These are phyloP conservation scores for Paramecium octaurelia DNA, from an alignment of 73 alveolate genomes.

Conservation along the genomic window DNA sequence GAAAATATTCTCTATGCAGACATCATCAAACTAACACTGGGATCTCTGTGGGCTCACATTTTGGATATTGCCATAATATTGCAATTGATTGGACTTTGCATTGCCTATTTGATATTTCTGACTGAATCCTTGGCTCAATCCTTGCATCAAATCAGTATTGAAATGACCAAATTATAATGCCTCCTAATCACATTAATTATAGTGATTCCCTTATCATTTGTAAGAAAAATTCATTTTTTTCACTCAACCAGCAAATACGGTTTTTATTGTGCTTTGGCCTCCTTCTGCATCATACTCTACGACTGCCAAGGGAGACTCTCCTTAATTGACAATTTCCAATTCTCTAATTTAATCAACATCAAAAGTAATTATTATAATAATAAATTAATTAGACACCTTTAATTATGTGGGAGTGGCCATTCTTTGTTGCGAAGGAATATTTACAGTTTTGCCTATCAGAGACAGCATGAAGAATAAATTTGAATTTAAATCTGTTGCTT, in stretches of 20 bases:
- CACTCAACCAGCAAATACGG: background rate
- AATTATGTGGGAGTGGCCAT: background rate
- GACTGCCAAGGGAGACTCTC: background rate
- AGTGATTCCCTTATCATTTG: constrained; percentile 17
- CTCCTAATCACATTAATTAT: background rate
- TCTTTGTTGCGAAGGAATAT: background rate
- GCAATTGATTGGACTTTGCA: background rate
- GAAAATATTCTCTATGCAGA: background rate
- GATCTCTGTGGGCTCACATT: background rate
- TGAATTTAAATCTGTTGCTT: background rate
- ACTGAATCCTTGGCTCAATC: background rate
- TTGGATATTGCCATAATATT: background rate
- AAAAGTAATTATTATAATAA: background rate
- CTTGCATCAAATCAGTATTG: background rate
- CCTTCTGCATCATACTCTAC: background rate
- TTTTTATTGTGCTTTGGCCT: background rate
- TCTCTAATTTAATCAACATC: background rate
- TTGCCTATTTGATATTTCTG: background rate
- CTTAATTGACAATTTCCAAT: background rate
- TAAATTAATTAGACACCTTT: background rate
- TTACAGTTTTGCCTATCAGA: background rate
- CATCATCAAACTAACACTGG: background rate
- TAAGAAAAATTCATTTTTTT: constrained; percentile 19
- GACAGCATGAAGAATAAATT: background rate
- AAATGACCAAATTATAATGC: background rate